Conservation (phyloP, 108 stramenopile species). For the Aurantiochytrium sp. region DNA sequence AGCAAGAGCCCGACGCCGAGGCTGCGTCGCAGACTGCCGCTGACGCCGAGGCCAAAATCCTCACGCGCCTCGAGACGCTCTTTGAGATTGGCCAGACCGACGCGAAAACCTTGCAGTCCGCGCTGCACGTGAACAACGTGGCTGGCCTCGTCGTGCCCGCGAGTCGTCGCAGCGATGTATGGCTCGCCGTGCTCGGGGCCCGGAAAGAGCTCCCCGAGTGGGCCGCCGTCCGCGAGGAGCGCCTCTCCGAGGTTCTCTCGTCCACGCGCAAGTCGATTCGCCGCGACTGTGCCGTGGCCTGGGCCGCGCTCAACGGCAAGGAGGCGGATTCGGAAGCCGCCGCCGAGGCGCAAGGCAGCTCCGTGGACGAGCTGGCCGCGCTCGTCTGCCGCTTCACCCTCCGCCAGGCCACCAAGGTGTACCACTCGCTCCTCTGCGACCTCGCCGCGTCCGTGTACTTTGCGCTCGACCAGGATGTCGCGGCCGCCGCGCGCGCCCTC, state of each 20-base stretch:
- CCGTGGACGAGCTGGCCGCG: neutral
- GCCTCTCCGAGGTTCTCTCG: neutral
- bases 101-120: neutral
- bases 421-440: neutral
- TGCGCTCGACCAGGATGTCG: neutral
- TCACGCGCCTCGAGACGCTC: neutral
- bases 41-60: neutral
- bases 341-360: neutral
- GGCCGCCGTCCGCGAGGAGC: neutral
- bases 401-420: neutral
- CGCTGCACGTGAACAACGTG: neutral
- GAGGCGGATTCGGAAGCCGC: neutral
- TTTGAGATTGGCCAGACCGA: slow-evolving; percentile 17
- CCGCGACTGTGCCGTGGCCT: neutral
- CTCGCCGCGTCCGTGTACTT: neutral
- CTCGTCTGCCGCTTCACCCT: neutral
- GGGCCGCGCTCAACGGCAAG: neutral
- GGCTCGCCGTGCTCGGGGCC: neutral
- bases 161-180: neutral
- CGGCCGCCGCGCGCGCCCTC: neutral
- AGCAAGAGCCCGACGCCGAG: neutral
- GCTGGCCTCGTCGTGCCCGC: neutral
- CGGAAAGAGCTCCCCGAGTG: neutral
- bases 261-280: slow-evolving; percentile 14
- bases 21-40: neutral